phyloP scores from a whole-genome alignment of 495 filamentous ascomycete species.

The Penicillium goetzii region DNA sequence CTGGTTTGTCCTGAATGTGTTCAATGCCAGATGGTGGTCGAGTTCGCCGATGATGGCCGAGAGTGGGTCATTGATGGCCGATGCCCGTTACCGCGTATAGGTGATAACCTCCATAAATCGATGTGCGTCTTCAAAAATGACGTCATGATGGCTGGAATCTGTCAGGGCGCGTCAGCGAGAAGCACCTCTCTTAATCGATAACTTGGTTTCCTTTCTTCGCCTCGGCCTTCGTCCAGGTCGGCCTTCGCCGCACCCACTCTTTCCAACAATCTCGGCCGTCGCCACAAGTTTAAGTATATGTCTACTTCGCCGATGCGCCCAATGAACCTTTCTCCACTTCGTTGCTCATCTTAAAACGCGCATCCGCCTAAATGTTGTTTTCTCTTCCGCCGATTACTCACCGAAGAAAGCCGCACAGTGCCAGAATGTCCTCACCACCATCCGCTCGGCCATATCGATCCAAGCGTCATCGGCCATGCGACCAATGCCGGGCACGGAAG shows the following conservation, averaged over 20 bases:
- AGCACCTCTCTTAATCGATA: neutral
- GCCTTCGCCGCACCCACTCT: neutral
- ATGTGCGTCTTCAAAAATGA: neutral
- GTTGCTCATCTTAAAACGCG: neutral
- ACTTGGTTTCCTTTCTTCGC: neutral
- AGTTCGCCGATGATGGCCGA: conserved; percentile 15
- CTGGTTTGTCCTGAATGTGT: neutral
- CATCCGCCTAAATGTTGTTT: neutral
- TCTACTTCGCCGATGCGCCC: neutral
- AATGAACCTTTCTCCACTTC: neutral
- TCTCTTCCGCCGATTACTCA: conserved; percentile 18
- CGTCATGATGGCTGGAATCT: neutral
- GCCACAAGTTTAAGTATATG: neutral
- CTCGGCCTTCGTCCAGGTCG: no score
- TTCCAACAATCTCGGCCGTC: neutral
- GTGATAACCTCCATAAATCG: neutral
- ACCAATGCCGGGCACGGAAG: conserved; percentile 43
- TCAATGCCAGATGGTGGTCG: neutral
- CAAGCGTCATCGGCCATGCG: conserved; percentile 44
- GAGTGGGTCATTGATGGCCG: neutral
- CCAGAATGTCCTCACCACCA: conserved; percentile 19
- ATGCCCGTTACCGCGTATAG: neutral
- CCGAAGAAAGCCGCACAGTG: neutral
- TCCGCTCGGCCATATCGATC: conserved; percentile 43
- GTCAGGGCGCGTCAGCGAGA: neutral